A percentile compares a stretch with the other conserved stretches of the same genome.
Conservation (phyloP, 768 basidiomycete genomes). For the Lactarius hatsudake region DNA sequence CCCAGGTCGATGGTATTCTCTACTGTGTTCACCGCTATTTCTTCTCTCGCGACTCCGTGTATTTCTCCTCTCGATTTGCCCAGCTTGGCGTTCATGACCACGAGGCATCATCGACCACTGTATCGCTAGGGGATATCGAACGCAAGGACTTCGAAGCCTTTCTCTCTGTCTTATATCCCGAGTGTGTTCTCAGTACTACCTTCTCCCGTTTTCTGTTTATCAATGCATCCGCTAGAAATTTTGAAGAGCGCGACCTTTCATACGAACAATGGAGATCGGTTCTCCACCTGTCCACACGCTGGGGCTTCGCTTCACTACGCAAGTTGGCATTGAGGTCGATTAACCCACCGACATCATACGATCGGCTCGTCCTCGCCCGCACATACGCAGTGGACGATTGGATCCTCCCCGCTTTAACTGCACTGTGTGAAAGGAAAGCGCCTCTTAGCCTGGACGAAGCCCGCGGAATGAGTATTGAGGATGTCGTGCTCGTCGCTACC, state of each 20-base stretch:
- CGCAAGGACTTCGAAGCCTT: constrained; percentile 17
- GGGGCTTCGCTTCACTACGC: constrained; percentile 33
- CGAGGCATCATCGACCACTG: not conserved
- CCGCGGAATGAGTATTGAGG: constrained; percentile 10
- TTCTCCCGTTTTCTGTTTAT: not conserved
- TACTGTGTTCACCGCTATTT: constrained; percentile 18
- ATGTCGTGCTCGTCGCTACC: constrained; percentile 16
- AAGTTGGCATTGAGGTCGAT: constrained; percentile 4
- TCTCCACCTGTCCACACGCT: constrained; percentile 32
- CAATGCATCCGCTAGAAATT: constrained; percentile 1
- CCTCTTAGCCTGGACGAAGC: constrained; percentile 18
- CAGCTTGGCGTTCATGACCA: not conserved
- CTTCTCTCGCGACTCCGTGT: constrained; percentile 16
- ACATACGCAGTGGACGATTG: constrained; percentile 9
- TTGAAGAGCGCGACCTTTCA: constrained; percentile 7
- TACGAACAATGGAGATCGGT: constrained; percentile 32
- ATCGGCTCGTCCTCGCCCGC: constrained; percentile 16
- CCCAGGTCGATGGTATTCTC: constrained; percentile 6
- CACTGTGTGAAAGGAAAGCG: constrained; percentile 6
- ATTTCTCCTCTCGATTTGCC: constrained; percentile 2
- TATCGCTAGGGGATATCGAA: constrained; percentile 9
- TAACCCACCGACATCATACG: constrained; percentile 2
- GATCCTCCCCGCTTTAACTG: constrained; percentile 15
- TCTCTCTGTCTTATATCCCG: constrained; percentile 15
- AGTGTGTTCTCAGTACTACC: not conserved